Evolutionary conservation across 257 asterid species (phyloP), one percentile per base, ranked within the genome.

Genomic region (Forsythia viridissima): DNA sequence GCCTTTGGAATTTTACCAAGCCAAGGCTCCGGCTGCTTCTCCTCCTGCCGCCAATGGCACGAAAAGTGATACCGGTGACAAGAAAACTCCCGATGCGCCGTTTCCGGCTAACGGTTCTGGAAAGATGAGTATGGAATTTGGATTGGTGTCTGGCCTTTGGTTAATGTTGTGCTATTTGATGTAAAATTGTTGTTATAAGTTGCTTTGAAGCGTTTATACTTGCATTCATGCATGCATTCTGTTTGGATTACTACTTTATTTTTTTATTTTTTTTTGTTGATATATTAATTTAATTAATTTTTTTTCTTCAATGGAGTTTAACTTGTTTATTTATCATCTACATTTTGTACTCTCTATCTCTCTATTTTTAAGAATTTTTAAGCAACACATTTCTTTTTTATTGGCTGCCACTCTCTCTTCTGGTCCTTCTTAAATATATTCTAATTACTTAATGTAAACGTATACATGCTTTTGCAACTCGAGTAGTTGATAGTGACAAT

Each of bases 1-100:
- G 55, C 97, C 98, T 0, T 4, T 21, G 51, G 92, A 88, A 16
- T 90, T 94, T 43, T 71, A 41, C 11, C 81, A 87, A 38, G 77
- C 86, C 24, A 75, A 61, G 41, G 72, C 92, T 51, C 88, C 97
- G 52, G 70, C 89, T 0, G 44, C 87, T n/a, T 57, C 93, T 0
- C 84, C 91, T 11, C 80, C 92, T 6, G 67, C 91, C 3, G 80
- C 82, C 1, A n/a, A 20, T 8, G 73, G 55, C 1, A 24, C 77
- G 3, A 38, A 80, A 21, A 74, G 82, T 18, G 73, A 76, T 2
- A 37, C 87, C 1, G 78, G 79, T 0, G 73, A 71, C 2, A 85
- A 81, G 4, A 81, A 75, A 8, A 79, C 90, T 2, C 82, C 92
- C 0, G 88, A 85, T 0, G 73, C 85, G 5, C 72, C 73, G 0